phyloP scores from a whole-genome alignment of 345 rosid species.

The Camelina neglecta region DNA sequence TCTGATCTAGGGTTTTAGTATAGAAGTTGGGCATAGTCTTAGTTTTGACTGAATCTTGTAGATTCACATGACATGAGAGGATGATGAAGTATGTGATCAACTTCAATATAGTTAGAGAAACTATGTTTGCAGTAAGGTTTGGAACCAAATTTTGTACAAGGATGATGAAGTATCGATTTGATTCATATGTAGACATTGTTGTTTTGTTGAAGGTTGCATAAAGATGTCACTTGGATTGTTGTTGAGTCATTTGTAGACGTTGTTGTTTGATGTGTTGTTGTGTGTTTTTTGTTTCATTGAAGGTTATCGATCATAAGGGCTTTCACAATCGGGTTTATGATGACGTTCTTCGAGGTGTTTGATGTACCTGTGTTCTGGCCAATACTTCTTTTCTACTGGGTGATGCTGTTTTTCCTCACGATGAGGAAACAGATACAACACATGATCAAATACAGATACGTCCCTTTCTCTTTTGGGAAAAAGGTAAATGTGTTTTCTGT shows the following conservation, averaged over 20 bases:
- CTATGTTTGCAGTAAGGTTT: not conserved
- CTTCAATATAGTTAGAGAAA: not conserved
- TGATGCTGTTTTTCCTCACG: conserved; percentile 73
- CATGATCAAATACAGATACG: conserved; percentile 93
- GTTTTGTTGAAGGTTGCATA: conserved; percentile 22
- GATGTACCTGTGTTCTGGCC: conserved; percentile 99
- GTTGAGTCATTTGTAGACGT: not conserved
- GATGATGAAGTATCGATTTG: not conserved
- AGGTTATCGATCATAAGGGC: conserved; percentile 84
- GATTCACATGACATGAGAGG: conserved; percentile 5
- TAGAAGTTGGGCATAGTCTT: not conserved
- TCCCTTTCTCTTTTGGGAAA: conserved; percentile 92
- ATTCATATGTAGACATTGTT: conserved; percentile 1
- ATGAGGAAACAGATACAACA: conserved; percentile 91
- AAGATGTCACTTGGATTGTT: not conserved
- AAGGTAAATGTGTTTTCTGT: conserved; percentile 57
- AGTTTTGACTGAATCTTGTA: not conserved
- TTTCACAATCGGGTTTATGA: conserved; percentile 67
- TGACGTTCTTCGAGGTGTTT: conserved; percentile 80
- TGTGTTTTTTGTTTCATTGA: not conserved
- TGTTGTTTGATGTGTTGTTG: not conserved
- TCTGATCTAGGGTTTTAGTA: conserved; percentile 22
- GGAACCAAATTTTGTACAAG: not conserved
- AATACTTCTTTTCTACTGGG: conserved; percentile 92
- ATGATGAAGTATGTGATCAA: conserved; percentile 22